Evolutionary conservation across 176 grass and related monocot species (phyloP), one percentile per base, ranked within the genome.

Genomic region (Puccinellia tenuiflora): DNA sequence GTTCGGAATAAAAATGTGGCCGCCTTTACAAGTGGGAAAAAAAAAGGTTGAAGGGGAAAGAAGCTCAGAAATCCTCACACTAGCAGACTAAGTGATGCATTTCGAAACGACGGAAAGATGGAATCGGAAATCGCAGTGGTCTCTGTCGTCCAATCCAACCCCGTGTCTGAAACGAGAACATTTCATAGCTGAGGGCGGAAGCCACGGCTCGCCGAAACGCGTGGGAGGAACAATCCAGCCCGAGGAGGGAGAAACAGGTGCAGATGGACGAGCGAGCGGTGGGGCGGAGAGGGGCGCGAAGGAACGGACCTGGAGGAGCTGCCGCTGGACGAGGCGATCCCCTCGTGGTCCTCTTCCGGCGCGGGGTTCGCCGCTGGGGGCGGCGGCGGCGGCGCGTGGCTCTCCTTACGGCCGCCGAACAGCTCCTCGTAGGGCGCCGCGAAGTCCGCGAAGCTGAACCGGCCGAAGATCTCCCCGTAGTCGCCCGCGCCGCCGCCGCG

Each of bases 401-500:
- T 56, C 6, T 60, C 85, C 26, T 45, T 45, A 46, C 75, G 74
- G 51, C 43, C 48, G 2, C 40, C 79, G 1, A 39, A 39, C 56
- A 96, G 55, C 57, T 99, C 93, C 88, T 96, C 91, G 79, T 86
- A 96, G 14, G 97, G 89, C 67, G 85, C 21, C 7, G 93, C 91
- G 28, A 96, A 96, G 81, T 94, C 87, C 6, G 83, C 82, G 53
- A 94, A 93, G 57, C 87, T 86, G 72, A 89, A 91, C 11, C 81
- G 75, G 60, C 89, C 88, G 50, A 99, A 99, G 83, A 99, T 91
- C 91, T 96, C 97, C 12, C 85, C 75, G 79, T 96, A 99, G 74
- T 99, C 87, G 5, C 85, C 88, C 61, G 74, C 70, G 3, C 46
- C 46, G 5, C 80, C 48, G 68, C 42, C 73, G 16, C 0, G 26